These are phyloP conservation scores for Kluyveromyces lactis DNA, from an alignment of 805 yeast species.

Conservation along the genomic window DNA sequence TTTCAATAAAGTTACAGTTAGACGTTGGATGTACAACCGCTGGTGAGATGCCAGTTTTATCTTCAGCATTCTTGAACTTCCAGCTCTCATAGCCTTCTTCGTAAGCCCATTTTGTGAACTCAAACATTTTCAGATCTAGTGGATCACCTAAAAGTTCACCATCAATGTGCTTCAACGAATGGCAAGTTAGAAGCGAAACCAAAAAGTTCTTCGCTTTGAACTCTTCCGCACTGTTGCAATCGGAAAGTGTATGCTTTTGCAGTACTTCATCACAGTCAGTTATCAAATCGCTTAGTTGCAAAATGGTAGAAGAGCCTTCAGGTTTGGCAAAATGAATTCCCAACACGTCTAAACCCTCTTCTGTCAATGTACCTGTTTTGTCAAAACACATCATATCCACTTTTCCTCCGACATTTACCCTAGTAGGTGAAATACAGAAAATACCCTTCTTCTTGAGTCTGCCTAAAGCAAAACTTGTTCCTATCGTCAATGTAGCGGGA, in stretches of 20 bases:
- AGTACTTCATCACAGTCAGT: constrained; percentile 18
- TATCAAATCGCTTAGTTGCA: constrained; percentile 23
- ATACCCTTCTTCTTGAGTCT: constrained; percentile 62
- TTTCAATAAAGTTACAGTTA: constrained; percentile 26
- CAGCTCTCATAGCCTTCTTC: constrained; percentile 53
- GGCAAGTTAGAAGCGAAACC: constrained; percentile 56
- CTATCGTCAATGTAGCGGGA: constrained; percentile 95
- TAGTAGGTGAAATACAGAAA: constrained; percentile 88
- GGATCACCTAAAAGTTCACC: constrained; percentile 88
- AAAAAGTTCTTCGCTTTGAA: constrained; percentile 25
- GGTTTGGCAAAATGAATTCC: constrained; percentile 41
- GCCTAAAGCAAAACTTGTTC: constrained; percentile 84
- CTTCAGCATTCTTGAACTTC: constrained; percentile 32
- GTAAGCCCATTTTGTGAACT: constrained; percentile 71
- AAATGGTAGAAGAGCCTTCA: constrained; percentile 8
- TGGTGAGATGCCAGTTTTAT: constrained; percentile 38
- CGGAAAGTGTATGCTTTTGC: constrained; percentile 22
- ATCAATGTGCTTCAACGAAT: constrained; percentile 74
- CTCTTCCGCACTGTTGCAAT: constrained; percentile 25
- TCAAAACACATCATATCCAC: constrained; percentile 87
- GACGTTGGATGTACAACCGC: constrained; percentile 40
- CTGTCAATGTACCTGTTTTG: constrained; percentile 95
- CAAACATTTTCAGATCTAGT: constrained; percentile 86
- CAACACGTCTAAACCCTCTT: constrained; percentile 88
- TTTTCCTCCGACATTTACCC: constrained; percentile 95